Evolutionary conservation across 441 rosid species (phyloP).

Genomic region (Heliophila coronopifolia): DNA sequence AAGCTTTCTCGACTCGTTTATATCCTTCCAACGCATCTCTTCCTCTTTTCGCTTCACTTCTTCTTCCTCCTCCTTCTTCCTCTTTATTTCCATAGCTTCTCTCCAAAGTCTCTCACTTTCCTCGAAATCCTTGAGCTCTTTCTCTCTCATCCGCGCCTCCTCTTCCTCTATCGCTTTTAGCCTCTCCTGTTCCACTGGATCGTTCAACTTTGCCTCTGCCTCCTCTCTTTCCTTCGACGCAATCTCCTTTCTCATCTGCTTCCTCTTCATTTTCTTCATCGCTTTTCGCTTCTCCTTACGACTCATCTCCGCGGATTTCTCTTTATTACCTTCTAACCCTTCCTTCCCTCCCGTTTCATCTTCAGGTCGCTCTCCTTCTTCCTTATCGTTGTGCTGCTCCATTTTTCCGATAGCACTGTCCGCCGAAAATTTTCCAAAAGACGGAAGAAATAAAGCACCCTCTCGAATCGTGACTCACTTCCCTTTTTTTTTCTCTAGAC

Average conservation of each 20-base stretch:
- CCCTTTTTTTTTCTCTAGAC: too few relatives aligned
- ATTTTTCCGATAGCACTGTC: background rate
- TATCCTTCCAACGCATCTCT: slow-evolving; percentile 39
- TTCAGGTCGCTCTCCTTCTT: slow-evolving; percentile 4
- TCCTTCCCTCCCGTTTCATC: slow-evolving; percentile 9
- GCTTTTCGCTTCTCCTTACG: slow-evolving; percentile 80
- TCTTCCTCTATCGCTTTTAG: slow-evolving; percentile 49
- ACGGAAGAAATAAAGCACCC: slow-evolving; percentile 1
- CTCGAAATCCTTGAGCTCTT: slow-evolving; percentile 61
- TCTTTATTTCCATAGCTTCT: slow-evolving; percentile 58
- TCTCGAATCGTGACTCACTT: background rate
- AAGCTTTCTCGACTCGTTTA: slow-evolving; percentile 33
- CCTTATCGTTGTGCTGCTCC: slow-evolving; percentile 11
- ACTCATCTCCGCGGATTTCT: slow-evolving; percentile 32
- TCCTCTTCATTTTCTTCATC: slow-evolving; percentile 74
- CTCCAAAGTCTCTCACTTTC: slow-evolving; percentile 73
- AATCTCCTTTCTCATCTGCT: slow-evolving; percentile 55
- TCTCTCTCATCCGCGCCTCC: slow-evolving; percentile 51
- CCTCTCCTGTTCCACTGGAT: slow-evolving; percentile 60
- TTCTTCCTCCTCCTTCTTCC: slow-evolving; percentile 43
- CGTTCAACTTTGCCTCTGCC: slow-evolving; percentile 50
- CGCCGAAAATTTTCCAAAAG: background rate
- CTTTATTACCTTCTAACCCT: slow-evolving; percentile 44
- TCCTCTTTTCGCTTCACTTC: slow-evolving; percentile 39
- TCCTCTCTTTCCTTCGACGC: slow-evolving; percentile 66